Base-by-base conservation (phyloP, 345 rosid species). In the Citropsis articulata region DNA sequence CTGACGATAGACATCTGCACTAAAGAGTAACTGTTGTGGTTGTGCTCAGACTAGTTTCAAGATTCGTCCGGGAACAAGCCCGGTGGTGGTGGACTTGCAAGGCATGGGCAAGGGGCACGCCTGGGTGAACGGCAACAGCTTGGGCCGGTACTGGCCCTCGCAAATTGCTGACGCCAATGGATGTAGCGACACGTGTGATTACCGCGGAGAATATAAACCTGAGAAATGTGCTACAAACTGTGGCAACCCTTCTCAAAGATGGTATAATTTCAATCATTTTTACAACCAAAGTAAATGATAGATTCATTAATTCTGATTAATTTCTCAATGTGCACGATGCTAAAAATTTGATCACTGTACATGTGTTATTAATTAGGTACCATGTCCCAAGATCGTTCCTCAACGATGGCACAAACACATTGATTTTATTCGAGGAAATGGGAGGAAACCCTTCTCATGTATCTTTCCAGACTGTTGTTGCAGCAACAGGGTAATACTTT, bases 71-170 rank as follows among this genome's bases (percentile, higher is more conserved):
- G 91, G 89, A 19, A 64, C 62, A 6, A 85, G 85, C 14, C 86
- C 87, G 0, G 86, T 87, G 3, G 89, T 76, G 33, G 77, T 87
- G 69, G 90, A 88, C 65, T 63, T 87, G 48, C 64, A 35, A 18
- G 90, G 91, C n/a, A 38, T 89, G 82, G 90, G 88, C 10, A 88
- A 88, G 67, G 90, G 91, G 9, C 48, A 61, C 35, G 91, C 89
- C 19, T 86, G 90, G 90, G 70, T 87, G 24, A 89, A 89, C 27
- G 90, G 90, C 28, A 48, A 64, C 28, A 87, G 79, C 73, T 56
- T 89, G 7, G 90, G 89, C 19, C 85, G 92, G 8, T 85, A 68
- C 61, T 89, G 92, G 90, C 84, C 82, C 8, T 57, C 81, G 31
- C 25, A 55, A 25, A 13, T 67, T 6, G 78, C 86, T 3, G 56